Base-by-base conservation (phyloP, 192 early-diverging fungal genomes). In the Phycomyces blakesleeanus region DNA sequence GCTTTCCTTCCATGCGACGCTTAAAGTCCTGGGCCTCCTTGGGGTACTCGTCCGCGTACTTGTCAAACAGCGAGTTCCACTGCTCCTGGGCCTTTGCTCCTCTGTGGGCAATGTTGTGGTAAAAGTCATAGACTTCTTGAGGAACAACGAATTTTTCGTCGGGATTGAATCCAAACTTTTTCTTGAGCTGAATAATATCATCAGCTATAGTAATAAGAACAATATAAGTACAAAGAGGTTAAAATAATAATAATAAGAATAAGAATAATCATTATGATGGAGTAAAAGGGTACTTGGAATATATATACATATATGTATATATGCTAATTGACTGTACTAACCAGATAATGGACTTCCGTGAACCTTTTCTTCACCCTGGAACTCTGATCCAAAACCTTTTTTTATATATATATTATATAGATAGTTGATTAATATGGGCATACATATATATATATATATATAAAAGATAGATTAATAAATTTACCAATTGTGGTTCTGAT, bases 401-500 rank as follows among this genome's bases (percentile, higher is more conserved):
- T 20, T n/a, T n/a, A n/a, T n/a, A 29, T 50, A 7, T 41, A 34
- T 20, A 20, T 55, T 47, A 62, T n/a, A 37, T 29, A 34, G 10
- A 15, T 27, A 38, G 18, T n/a, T 21, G n/a, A 8, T 49, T 26
- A 34, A 6, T 21, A 39, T 22, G n/a, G n/a, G n/a, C n/a, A n/a
- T n/a, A n/a, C n/a, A n/a, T n/a, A n/a, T n/a, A n/a, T n/a, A n/a
- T n/a, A n/a, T 49, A 5, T 38, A 26, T n/a, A 26, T 54, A 55
- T 55, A 21, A 42, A 42, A 26, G 10, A 25, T 27, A 50, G 18
- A 39, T 27, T n/a, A 18, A 49, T 29, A 39, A 10, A 20, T 27
- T 25, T 49, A 72, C 97, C 97, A 55, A 99, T 99, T n/a, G 87
- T 94, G 22, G 97, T 99, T 63, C 80, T 78, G 72, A 97, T 69